A percentile compares a stretch with the other conserved stretches of the same genome.
These are phyloP conservation scores for Lolium multiflorum DNA, from an alignment of 176 grass and related monocot genomes.

Conservation along the genomic window DNA sequence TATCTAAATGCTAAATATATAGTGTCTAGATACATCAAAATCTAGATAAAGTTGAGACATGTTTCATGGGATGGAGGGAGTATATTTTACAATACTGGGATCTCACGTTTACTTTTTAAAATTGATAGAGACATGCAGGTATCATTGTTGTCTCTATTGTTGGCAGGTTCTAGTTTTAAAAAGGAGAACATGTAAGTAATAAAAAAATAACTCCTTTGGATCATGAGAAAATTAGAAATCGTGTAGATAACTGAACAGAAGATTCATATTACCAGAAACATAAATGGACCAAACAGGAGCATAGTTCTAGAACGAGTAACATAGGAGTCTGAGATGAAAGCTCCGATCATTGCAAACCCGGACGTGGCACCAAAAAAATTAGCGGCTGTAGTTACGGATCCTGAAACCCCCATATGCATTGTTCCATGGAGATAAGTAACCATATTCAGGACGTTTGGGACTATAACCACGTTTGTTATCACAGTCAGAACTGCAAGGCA, in stretches of 20 bases:
- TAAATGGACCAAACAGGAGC: slow-evolving; percentile 53
- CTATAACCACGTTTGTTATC: slow-evolving; percentile 30
- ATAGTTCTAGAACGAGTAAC: slow-evolving; percentile 47
- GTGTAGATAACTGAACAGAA: neutral
- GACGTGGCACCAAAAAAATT: slow-evolving; percentile 51
- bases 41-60: too few species aligned
- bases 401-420: slow-evolving; percentile 54
- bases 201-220: neutral
- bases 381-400: slow-evolving; percentile 50
- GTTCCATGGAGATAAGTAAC: slow-evolving; percentile 54
- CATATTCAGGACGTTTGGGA: slow-evolving; percentile 57
- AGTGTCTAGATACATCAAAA: too few species aligned
- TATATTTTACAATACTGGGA: neutral
- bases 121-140: neutral
- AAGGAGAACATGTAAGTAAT: neutral
- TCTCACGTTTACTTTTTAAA: neutral
- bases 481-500: slow-evolving; percentile 43
- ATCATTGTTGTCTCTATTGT: neutral
- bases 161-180: neutral
- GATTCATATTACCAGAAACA: slow-evolving; percentile 50
- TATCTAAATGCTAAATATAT: too few species aligned
- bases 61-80: too few species aligned
- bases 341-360: slow-evolving; percentile 58
- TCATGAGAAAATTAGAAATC: neutral
- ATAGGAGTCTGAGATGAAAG: slow-evolving; percentile 66